Evolutionary conservation across 495 filamentous ascomycete species (phyloP).

Genomic region (Podospora pseudocomata): DNA sequence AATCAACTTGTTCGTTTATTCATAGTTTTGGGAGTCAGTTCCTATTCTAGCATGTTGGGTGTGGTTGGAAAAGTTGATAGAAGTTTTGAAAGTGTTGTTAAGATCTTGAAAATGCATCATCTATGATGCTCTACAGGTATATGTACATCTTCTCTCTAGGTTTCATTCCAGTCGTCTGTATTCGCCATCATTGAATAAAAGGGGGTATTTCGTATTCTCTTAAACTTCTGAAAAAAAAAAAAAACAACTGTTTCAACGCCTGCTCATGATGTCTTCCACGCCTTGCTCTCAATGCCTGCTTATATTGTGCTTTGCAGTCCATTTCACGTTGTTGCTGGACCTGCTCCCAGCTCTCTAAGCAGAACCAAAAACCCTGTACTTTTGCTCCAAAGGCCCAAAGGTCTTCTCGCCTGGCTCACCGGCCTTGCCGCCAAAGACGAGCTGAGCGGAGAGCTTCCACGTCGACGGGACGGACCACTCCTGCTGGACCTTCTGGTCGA

Average conservation of each 20-base stretch:
- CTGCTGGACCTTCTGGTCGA: conserved; percentile 54
- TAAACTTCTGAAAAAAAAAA: too few species aligned
- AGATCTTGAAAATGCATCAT: not conserved
- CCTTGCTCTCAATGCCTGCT: too few species aligned
- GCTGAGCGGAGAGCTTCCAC: conserved; percentile 60
- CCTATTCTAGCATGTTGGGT: not conserved
- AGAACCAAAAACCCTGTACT: conserved; percentile 44
- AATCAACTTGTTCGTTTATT: conserved; percentile 15
- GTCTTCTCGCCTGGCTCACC: conserved; percentile 52
- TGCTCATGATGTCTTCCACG: too few species aligned
- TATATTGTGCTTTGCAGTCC: too few species aligned
- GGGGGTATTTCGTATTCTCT: too few species aligned
- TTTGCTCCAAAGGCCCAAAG: conserved; percentile 53
- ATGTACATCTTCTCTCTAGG: not conserved
- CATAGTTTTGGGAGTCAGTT: not conserved
- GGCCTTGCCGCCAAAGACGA: conserved; percentile 58
- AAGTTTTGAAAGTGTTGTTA: not conserved
- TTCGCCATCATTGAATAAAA: too few species aligned
- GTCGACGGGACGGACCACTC: conserved; percentile 56
- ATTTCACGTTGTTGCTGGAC: too few species aligned
- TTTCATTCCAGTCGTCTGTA: not conserved
- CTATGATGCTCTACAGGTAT: not conserved
- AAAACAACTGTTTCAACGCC: too few species aligned
- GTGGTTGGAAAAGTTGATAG: not conserved
- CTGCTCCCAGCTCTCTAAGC: conserved; percentile 25